Evolutionary conservation across 192 early-diverging fungal species (phyloP), one percentile per base, ranked within the genome.

Genomic region (Coemansia biformis): DNA sequence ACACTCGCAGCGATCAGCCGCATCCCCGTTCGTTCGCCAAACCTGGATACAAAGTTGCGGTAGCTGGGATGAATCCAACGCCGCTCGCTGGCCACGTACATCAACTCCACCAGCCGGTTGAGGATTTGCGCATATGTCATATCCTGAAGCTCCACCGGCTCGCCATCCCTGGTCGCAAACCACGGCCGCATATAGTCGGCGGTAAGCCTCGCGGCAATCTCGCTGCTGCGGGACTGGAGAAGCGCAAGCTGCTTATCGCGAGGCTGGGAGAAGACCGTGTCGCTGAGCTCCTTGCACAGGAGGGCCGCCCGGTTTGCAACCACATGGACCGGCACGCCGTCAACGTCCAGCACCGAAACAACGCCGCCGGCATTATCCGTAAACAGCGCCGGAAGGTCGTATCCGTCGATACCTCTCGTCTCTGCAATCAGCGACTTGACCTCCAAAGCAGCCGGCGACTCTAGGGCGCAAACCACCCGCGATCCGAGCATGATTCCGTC

Each of bases 81-180:
- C 21, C 48, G 37, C 58, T 89, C 77, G 42, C 81, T 66, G 34
- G 71, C 53, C 38, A 88, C 63, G 58, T 87, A 92, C 57, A 88
- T 48, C 14, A 90, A 77, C 50, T 87, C 86, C 15, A 92, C 68
- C 58, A 97, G 60, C 34, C 94, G 86, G 55, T 82, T 60, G 8
- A 86, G 73, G 15, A 90, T 85, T 57, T 94, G 87, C 38, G 76
- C 73, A 57, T 97, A 97, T 15, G 92, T 95, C 92, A 97, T 93
- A 29, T 92, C 88, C 48, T 83, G 75, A 30, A 97, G 76, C 49
- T 92, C 89, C 16, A 80, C 83, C 38, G 81, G 67, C 7, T 54
- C 46, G 46, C 80, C 73, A 11, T 77, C 71, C 75, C 86, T 86
- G 56, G 61, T 86, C 84, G 33, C 92, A 56, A 97, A 95, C 94